Evolutionary conservation across 2,329 filamentous ascomycete species (phyloP), one percentile per base, ranked within the genome.

Genomic region (Verticillium isaacii): DNA sequence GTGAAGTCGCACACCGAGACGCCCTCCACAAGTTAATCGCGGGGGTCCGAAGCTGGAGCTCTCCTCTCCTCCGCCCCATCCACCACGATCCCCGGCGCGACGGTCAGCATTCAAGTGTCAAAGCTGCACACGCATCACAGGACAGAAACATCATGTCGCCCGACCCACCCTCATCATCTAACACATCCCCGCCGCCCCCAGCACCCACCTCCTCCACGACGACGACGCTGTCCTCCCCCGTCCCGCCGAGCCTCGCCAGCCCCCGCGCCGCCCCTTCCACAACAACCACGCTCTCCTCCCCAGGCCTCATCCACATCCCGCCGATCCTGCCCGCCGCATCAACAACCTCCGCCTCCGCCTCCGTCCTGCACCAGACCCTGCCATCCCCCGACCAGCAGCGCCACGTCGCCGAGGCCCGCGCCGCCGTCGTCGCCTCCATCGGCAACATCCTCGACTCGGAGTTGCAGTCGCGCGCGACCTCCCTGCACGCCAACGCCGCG

Each of bases 401-500:
- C 7, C 78, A 82, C 69, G 78, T 87, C 23, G 73, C 79, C 57
- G 82, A 87, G 70, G 85, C 86, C 45, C 85, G 86, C 65, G 73
- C 78, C 34, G 85, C 84, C 9, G 78, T 89, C 59, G 78, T 87
- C 37, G 86, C 86, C 25, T 84, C 83, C 56, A 82, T 93, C 59
- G 88, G 88, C 69, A 88, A 89, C 72, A 84, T 88, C 68, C 81
- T 93, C 66, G 89, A 92, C 77, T 77, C 81, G 56, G 84, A 89
- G 69, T 83, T 93, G 58, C 84, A 86, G 66, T 82, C 83, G 62
- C 89, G 90, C 64, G 91, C 90, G 17, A 74, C 80, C 17, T 84
- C 88, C 66, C 80, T 95, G 59, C 90, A 94, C 78, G 74, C 79
- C 60, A 93, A 93, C 75, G 83, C 85, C 23, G 77, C 81, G 19